phyloP scores from a whole-genome alignment of 495 filamentous ascomycete species.

The Ramalina intermedia region DNA sequence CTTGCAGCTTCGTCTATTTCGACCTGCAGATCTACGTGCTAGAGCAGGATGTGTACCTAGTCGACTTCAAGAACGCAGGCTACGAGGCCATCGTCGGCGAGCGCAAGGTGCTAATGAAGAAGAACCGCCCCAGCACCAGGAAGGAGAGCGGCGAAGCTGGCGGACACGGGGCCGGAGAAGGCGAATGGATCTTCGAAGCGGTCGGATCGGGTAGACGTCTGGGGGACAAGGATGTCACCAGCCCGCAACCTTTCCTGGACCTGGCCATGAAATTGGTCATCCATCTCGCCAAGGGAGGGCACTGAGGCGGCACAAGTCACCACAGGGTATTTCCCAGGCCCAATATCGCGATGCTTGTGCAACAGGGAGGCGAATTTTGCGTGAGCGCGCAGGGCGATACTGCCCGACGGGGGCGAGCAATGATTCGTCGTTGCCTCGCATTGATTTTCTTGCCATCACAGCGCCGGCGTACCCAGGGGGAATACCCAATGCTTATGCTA shows the following conservation, averaged over 20 bases:
- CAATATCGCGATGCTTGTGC: no score
- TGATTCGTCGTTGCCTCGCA: no score
- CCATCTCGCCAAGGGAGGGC: constrained; percentile 27
- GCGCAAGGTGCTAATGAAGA: constrained; percentile 19
- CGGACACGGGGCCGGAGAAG: background rate
- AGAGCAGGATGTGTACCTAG: constrained; percentile 83
- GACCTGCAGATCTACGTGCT: constrained; percentile 95
- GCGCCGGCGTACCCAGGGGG: no score
- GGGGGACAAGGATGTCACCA: constrained; percentile 38
- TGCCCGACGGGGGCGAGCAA: no score
- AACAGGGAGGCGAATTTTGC: no score
- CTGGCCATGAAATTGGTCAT: constrained; percentile 39
- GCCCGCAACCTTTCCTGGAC: constrained; percentile 41
- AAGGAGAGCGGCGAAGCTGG: background rate
- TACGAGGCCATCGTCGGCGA: constrained; percentile 68
- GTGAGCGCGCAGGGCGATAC: no score
- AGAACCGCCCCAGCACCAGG: background rate
- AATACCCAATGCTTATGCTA: no score
- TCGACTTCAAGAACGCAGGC: constrained; percentile 98
- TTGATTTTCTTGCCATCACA: no score
- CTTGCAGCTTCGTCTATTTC: constrained; percentile 56
- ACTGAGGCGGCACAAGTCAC: background rate
- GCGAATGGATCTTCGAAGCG: constrained; percentile 5
- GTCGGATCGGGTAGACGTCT: constrained; percentile 8
- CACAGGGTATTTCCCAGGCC: no score